These are phyloP conservation scores for Groenewaldozyma salmanticensis DNA, from an alignment of 805 yeast genomes.

Conservation along the genomic window DNA sequence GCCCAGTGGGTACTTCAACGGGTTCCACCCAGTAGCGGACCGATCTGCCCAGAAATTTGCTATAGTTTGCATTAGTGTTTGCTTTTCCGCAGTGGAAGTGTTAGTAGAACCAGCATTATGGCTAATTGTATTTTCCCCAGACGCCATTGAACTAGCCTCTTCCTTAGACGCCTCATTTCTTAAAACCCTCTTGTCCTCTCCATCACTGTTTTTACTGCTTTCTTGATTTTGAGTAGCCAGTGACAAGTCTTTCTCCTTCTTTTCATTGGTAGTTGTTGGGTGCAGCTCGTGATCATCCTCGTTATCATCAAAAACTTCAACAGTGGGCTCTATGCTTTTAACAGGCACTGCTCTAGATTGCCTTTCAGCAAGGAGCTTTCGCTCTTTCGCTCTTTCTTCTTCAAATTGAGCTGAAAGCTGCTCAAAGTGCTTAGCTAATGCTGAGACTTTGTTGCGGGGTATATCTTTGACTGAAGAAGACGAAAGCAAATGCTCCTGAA, in stretches of 20 bases:
- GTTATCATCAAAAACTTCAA: constrained; percentile 80
- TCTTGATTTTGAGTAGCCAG: not conserved
- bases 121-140: not conserved
- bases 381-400: constrained; percentile 72
- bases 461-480: constrained; percentile 2
- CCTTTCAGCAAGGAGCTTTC: constrained; percentile 48
- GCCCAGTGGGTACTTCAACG: constrained; percentile 70
- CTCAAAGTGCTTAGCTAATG: constrained; percentile 56
- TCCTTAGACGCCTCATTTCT: not conserved
- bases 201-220: not conserved
- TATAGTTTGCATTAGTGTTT: constrained; percentile 70
- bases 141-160: not conserved
- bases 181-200: not conserved
- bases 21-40: constrained; percentile 92
- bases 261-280: too few relatives aligned
- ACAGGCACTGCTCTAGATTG: constrained; percentile 63
- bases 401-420: constrained; percentile 79
- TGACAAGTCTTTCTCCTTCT: constrained; percentile 8
- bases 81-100: constrained; percentile 44
- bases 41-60: constrained; percentile 96
- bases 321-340: constrained; percentile 72
- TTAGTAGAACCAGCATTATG: not conserved
- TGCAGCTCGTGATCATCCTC: too few relatives aligned
- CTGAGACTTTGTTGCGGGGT: constrained; percentile 20
- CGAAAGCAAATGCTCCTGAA: constrained; percentile 3